Conservation (phyloP, 495 filamentous ascomycete species). For the Pseudomonodictys pantanalensis region DNA sequence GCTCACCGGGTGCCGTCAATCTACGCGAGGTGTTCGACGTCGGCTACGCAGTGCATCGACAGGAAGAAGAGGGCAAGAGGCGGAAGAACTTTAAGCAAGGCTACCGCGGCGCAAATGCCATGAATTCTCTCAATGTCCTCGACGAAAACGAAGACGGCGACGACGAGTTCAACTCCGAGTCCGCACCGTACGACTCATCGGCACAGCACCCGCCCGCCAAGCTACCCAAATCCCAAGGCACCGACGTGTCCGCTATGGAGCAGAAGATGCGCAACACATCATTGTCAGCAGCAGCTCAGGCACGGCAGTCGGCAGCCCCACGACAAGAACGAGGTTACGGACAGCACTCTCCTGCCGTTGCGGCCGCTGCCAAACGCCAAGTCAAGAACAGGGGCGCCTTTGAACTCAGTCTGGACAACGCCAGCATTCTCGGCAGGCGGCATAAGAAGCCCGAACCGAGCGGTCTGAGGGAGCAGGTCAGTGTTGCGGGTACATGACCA, state of each 20-base stretch:
- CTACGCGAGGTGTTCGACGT: conserved; percentile 97
- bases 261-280: conserved; percentile 80
- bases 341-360: conserved; percentile 73
- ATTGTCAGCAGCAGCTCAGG: conserved; percentile 60
- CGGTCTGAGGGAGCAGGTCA: conserved; percentile 33
- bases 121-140: conserved; percentile 61
- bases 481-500: conserved; percentile 14
- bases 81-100: conserved; percentile 74
- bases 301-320: conserved; percentile 51
- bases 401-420: conserved; percentile 84
- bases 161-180: conserved; percentile 59
- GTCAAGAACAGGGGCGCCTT: conserved; percentile 72
- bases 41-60: conserved; percentile 89
- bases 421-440: conserved; percentile 80
- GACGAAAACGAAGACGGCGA: conserved; percentile 63
- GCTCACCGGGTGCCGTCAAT: conserved; percentile 91
- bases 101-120: conserved; percentile 55
- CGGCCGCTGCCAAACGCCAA: conserved; percentile 74
- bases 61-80: conserved; percentile 93
- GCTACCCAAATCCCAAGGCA: conserved; percentile 61
- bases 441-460: conserved; percentile 50
- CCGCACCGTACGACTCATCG: conserved; percentile 47
- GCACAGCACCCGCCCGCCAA: conserved; percentile 57
- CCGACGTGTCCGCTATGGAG: conserved; percentile 75
- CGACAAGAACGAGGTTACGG: conserved; percentile 68